Conservation (phyloP, 2,329 filamentous ascomycete genomes). For the Cladosporium sp. region DNA sequence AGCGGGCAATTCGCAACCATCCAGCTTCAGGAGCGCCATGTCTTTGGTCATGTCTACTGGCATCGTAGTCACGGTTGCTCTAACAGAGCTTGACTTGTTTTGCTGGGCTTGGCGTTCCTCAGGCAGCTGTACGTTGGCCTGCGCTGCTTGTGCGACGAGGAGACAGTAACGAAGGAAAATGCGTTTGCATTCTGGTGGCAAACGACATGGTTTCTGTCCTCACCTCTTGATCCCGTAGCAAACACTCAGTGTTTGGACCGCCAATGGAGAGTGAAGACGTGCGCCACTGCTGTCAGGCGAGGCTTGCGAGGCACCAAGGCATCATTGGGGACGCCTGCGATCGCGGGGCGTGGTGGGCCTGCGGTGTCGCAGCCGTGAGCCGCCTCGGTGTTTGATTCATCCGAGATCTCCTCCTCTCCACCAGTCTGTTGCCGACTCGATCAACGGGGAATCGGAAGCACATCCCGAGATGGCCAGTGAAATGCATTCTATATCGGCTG, state of each 20-base stretch:
- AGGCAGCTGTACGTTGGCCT: slow-evolving; percentile 1
- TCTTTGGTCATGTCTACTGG: slow-evolving; percentile 1
- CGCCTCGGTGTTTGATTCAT: slow-evolving; percentile 6
- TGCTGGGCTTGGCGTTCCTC: neutral
- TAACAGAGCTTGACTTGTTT: neutral
- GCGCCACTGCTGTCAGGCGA: neutral
- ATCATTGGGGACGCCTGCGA: neutral
- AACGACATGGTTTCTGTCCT: neutral
- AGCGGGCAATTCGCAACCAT: slow-evolving; percentile 42
- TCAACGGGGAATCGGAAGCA: neutral
- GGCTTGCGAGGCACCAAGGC: neutral
- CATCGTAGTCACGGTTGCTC: neutral
- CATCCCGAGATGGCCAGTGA: slow-evolving; percentile 3
- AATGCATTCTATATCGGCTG: neutral
- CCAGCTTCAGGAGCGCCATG: slow-evolving; percentile 33
- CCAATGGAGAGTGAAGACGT: neutral
- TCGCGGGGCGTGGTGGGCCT: too few relatives aligned
- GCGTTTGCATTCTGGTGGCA: too few relatives aligned
- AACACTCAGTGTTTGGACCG: neutral
- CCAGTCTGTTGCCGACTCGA: neutral
- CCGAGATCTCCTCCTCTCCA: neutral
- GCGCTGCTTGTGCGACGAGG: neutral
- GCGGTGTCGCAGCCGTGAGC: neutral
- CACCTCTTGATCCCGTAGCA: neutral
- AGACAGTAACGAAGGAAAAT: neutral